Evolutionary conservation across 2,329 filamentous ascomycete species (phyloP).

Genomic region (Malbranchea cinnamomea): DNA sequence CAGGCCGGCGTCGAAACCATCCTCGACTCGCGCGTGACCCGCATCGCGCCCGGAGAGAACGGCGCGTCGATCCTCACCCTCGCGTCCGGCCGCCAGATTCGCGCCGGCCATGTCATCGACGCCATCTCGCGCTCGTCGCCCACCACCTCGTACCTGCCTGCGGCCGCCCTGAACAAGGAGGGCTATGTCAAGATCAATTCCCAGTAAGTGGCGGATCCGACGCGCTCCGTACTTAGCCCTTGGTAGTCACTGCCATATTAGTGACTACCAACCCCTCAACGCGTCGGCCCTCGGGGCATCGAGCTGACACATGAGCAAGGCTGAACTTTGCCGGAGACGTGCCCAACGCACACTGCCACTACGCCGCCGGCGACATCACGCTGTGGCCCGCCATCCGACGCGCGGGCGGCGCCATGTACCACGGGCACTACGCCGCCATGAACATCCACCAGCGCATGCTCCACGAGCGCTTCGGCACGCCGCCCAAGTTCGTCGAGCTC

Average conservation of each 20-base stretch:
- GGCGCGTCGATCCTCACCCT: constrained; percentile 40
- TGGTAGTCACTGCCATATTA: too few relatives aligned
- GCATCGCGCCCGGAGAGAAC: constrained; percentile 30
- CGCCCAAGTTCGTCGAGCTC: constrained; percentile 34
- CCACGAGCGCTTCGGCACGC: constrained; percentile 14
- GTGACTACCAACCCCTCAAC: too few relatives aligned
- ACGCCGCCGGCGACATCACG: constrained; percentile 52
- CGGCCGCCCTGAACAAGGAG: constrained; percentile 40
- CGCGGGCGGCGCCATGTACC: constrained; percentile 55
- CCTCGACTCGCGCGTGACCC: constrained; percentile 41
- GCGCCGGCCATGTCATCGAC: constrained; percentile 50
- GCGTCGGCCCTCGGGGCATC: too few relatives aligned
- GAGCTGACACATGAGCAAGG: too few relatives aligned
- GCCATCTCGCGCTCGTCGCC: constrained; percentile 49
- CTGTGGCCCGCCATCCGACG: constrained; percentile 63
- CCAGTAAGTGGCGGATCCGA: constrained; percentile 25
- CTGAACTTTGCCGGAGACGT: constrained; percentile 38
- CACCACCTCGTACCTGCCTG: constrained; percentile 46
- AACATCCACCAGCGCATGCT: constrained; percentile 49
- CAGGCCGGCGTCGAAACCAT: constrained; percentile 52
- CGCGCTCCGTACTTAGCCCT: background rate
- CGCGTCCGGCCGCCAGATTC: constrained; percentile 42
- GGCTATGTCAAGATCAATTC: constrained; percentile 48
- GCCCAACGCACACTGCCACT: constrained; percentile 45
- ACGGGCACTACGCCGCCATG: constrained; percentile 47